phyloP scores from a whole-genome alignment of 805 yeast genomes.

The Candida maris region DNA sequence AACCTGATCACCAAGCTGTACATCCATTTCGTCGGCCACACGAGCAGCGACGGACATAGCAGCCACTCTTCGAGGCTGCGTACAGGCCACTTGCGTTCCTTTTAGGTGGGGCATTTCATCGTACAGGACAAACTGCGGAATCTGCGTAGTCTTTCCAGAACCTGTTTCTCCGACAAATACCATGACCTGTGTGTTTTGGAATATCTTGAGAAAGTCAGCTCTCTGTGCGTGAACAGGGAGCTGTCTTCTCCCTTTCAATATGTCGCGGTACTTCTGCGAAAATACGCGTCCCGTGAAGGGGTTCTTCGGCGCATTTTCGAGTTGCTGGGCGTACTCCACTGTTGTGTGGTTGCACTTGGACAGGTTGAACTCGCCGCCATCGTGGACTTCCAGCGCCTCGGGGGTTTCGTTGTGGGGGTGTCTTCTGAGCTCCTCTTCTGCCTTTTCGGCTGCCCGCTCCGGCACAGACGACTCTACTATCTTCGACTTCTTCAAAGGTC shows the following conservation, averaged over 20 bases:
- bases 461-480: conserved; percentile 50
- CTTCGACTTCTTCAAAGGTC: conserved; percentile 49
- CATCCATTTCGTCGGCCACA: conserved; percentile 98
- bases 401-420: conserved; percentile 44
- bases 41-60: conserved; percentile 98
- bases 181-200: conserved; percentile 88
- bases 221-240: conserved; percentile 94
- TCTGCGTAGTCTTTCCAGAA: conserved; percentile 97
- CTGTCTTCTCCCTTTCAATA: conserved; percentile 73
- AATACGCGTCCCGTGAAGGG: conserved; percentile 75
- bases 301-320: conserved; percentile 59
- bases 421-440: conserved; percentile 48
- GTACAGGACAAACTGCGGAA: conserved; percentile 89
- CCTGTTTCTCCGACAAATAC: conserved; percentile 99
- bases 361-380: conserved; percentile 60
- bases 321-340: conserved; percentile 52
- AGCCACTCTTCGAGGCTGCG: conserved; percentile 96
- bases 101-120: conserved; percentile 89
- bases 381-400: conserved; percentile 48
- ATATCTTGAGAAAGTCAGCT: conserved; percentile 78
- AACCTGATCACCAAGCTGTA: conserved; percentile 85
- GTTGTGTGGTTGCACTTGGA: conserved; percentile 62
- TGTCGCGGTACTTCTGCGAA: conserved; percentile 67
- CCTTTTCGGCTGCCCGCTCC: conserved; percentile 63
- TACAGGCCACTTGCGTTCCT: conserved; percentile 89